Percentiles rank a stretch among this genome's conserved stretches.
Conservation (phyloP, 345 rosid species). For the Citrus maxima region DNA sequence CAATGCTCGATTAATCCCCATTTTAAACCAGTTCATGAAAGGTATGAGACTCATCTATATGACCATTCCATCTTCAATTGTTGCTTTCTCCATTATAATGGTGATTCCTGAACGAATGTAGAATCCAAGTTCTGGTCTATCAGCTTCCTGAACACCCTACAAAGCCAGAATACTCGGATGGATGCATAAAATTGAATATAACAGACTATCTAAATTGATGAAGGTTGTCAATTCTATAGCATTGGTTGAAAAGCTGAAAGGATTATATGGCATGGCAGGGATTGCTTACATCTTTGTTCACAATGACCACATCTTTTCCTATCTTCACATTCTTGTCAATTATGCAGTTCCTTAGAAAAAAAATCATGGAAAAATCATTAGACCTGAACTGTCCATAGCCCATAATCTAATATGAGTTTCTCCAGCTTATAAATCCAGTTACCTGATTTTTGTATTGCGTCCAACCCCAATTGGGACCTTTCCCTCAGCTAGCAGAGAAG, state of each 20-base stretch:
- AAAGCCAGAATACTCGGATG: slow-evolving; percentile 5
- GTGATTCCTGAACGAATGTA: slow-evolving; percentile 80
- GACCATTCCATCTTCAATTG: slow-evolving; percentile 69
- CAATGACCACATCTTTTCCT: slow-evolving; percentile 75
- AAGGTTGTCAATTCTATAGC: background rate
- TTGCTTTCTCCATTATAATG: slow-evolving; percentile 76
- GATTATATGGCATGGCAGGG: background rate
- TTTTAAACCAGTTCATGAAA: background rate
- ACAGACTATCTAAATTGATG: background rate
- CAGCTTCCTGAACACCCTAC: slow-evolving; percentile 85
- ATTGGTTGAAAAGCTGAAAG: background rate
- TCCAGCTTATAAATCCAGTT: background rate
- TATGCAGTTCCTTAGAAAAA: slow-evolving; percentile 69
- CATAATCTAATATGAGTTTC: background rate
- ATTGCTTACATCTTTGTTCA: slow-evolving; percentile 67
- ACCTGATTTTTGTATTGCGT: slow-evolving; percentile 78
- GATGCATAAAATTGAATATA: background rate
- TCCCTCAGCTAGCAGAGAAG: slow-evolving; percentile 77
- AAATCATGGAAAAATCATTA: slow-evolving; percentile 7
- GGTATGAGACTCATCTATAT: slow-evolving; percentile 35
- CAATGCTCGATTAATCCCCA: background rate
- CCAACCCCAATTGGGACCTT: slow-evolving; percentile 91
- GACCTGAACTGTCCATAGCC: background rate
- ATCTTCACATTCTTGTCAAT: slow-evolving; percentile 93
- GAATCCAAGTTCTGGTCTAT: slow-evolving; percentile 74